Evolutionary conservation across 2,329 filamentous ascomycete genomes (phyloP), one percentile per base, ranked within the genome.

Genomic region (Saccharata proteae): DNA sequence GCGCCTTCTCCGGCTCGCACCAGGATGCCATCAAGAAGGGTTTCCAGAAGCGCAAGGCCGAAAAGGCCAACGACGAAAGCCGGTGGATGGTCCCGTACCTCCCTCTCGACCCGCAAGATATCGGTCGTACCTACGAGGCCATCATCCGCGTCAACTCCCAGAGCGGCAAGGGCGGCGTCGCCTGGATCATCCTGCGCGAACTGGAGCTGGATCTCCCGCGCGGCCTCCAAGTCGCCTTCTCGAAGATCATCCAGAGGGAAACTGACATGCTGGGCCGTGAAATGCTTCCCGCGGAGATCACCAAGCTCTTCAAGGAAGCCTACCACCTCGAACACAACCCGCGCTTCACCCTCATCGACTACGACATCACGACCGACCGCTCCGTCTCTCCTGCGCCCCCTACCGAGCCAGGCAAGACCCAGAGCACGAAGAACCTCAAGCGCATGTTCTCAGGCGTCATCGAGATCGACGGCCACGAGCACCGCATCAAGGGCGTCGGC

Each of bases 61-160:
- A 67, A 1, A 69, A 66, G 32, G 64, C 68, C 26, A 62, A 58
- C 4, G 62, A 69, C 49, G 74, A 88, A 35, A 73, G 77, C 48
- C 64, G 61, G 23, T 96, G 88, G 88, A 64, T 81, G 44, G 69
- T 94, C 22, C 88, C 88, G 0, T 96, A 96, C 52, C 77, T 96
- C 29, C 88, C 88, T 9, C 71, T 96, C 46, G 88, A 96, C 49
- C 88, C 88, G 4, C 70, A 80, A 49, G 88, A 96, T 49, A 93
- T 96, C 41, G 88, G 88, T 30, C 77, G 88, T 36, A 94, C 78
- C n/a, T 96, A 96, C 70, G 86, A 96, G 60, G 88, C 88, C 37
- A 80, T 96, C 51, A 96, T 96, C 52, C 81, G 88, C 38, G 88
- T 96, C 70, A 98, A 96, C 66, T 93, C 83, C 12, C 88, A 96